A percentile compares a stretch with the other conserved stretches of the same genome.
Evolutionary conservation across 2,329 filamentous ascomycete species (phyloP).

Genomic region (Scedosporium aurantiacum): DNA sequence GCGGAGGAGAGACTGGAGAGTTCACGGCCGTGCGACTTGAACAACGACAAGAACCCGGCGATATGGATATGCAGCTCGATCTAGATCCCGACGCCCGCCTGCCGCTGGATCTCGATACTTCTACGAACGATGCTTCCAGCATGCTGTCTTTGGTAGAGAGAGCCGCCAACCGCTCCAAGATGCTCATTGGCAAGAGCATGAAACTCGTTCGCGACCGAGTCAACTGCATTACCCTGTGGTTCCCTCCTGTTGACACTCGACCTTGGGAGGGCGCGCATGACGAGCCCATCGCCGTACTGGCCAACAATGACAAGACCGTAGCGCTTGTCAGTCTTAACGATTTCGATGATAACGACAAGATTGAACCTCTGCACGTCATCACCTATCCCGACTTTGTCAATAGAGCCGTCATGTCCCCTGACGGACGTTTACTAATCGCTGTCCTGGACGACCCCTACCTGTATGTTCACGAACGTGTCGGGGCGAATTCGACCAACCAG

Average conservation of each 20-base stretch:
- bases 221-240: conserved; percentile 57
- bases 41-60: conserved; percentile 14
- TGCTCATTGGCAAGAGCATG: conserved; percentile 32
- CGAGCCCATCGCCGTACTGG: conserved; percentile 55
- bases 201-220: conserved; percentile 50
- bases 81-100: conserved; percentile 24
- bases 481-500: conserved; percentile 20
- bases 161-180: conserved; percentile 15
- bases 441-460: conserved; percentile 81
- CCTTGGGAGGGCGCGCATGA: conserved; percentile 28
- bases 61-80: conserved; percentile 18
- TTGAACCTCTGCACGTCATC: conserved; percentile 56
- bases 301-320: conserved; percentile 88
- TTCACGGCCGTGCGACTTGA: conserved; percentile 66
- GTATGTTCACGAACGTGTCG: conserved; percentile 62
- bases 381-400: conserved; percentile 80
- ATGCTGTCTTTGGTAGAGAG: conserved; percentile 26
- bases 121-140: conserved; percentile 19
- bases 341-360: conserved; percentile 30
- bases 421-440: conserved; percentile 68
- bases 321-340: conserved; percentile 68
- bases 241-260: conserved; percentile 28
- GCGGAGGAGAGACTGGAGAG: conserved; percentile 79
- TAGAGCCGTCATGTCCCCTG: conserved; percentile 84
- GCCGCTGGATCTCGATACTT: conserved; percentile 19